Evolutionary conservation across 1,139 yeast species (phyloP), one percentile per base, ranked within the genome.

Genomic region (Nakaseomyces uthaithaninus): DNA sequence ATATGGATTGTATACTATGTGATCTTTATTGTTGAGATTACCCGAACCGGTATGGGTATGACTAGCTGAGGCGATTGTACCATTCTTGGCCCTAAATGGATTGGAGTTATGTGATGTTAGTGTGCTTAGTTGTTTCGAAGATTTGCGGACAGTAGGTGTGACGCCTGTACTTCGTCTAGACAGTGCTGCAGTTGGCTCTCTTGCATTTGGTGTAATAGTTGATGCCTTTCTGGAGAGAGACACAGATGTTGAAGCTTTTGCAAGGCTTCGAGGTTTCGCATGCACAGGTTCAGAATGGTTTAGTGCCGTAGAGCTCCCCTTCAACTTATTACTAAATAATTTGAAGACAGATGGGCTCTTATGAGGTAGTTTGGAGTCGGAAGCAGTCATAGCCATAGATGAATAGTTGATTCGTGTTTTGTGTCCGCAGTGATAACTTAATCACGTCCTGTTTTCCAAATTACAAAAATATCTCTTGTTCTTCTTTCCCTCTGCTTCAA

Each of bases 1-100:
- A 42, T 58, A 55, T 26, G 66, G 61, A 41, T 61, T 56, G 40
- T 59, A 57, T 8, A 53, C 46, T 40, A 58, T 45, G 36, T 54
- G 52, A 40, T 50, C 22, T 33, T 8, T 5, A n/a, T 12, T 14
- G 10, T 5, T 14, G 5, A 16, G 15, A 12, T 7, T 22, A 10
- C 14, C 11, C 15, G 36, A 9, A 9, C 33, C 33, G 10, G 20
- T 28, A 14, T 28, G 33, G 10, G 33, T 28, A 23, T 28, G 33
- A 15, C 33, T 28, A 20, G 33, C 33, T 4, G 33, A 28, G 12
- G 33, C 20, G 5, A 28, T 11, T 12, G 33, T 28, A 20, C 33
- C 33, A 14, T 28, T 28, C 33, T 28, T 28, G 4, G 20, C 14
- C 33, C 33, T 28, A 37, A 55, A 55, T 4, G 60, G 60, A 33